These are phyloP conservation scores for Ensete glaucum DNA, from an alignment of 176 grass and related monocot genomes.

Conservation along the genomic window DNA sequence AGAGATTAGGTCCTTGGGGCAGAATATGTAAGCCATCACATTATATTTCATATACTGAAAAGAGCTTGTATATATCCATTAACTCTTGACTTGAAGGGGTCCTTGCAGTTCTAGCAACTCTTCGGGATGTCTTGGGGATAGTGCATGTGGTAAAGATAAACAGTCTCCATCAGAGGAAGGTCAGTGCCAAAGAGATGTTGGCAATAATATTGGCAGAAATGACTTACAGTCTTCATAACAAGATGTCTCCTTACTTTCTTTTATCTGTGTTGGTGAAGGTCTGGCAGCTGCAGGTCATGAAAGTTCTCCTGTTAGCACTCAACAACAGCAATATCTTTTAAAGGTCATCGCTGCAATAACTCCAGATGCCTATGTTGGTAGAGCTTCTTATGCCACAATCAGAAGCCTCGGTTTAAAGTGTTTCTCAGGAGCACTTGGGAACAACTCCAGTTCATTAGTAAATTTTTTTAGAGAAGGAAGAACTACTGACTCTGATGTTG, in stretches of 20 bases:
- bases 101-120: constrained; percentile 22
- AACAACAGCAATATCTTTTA: constrained; percentile 23
- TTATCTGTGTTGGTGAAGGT: constrained; percentile 7
- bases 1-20: constrained; percentile 20
- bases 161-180: background rate
- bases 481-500: constrained; percentile 37
- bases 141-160: constrained; percentile 6
- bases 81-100: background rate
- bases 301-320: constrained; percentile 25
- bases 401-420: constrained; percentile 49
- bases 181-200: background rate
- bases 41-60: constrained; percentile 20
- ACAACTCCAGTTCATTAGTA: constrained; percentile 58
- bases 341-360: constrained; percentile 39
- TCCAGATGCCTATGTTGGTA: constrained; percentile 48
- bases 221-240: constrained; percentile 19
- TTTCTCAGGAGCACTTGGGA: constrained; percentile 40
- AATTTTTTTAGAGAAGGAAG: constrained; percentile 60
- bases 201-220: constrained; percentile 3
- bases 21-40: constrained; percentile 47
- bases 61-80: constrained; percentile 4
- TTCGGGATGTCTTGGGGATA: constrained; percentile 28
- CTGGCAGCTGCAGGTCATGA: constrained; percentile 15
- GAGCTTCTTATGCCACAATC: constrained; percentile 36
- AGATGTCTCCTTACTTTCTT: constrained; percentile 18